phyloP scores from a whole-genome alignment of 2,329 filamentous ascomycete species.

The Zymoseptoria passerinii region DNA sequence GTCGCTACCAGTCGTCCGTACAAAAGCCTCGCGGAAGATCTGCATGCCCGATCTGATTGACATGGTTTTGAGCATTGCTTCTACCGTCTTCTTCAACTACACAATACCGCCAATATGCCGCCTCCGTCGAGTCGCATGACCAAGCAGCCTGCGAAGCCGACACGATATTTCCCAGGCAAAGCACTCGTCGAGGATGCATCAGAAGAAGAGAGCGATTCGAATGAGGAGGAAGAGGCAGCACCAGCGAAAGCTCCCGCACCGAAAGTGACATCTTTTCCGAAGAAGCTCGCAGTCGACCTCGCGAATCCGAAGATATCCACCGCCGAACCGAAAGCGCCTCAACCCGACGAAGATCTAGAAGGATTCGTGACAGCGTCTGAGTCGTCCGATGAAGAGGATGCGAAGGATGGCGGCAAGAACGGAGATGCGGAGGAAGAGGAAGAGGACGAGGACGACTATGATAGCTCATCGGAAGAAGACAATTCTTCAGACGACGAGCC shows the following conservation, averaged over 20 bases:
- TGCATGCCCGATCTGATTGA: not conserved
- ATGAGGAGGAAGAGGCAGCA: slow-evolving; percentile 42
- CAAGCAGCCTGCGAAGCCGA: slow-evolving; percentile 72
- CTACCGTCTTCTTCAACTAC: not conserved
- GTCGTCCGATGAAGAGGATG: slow-evolving; percentile 32
- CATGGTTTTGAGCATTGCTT: not conserved
- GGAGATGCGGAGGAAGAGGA: slow-evolving; percentile 32
- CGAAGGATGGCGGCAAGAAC: slow-evolving; percentile 20
- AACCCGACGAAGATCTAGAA: slow-evolving; percentile 34
- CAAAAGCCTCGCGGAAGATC: not conserved
- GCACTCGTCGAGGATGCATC: slow-evolving; percentile 45
- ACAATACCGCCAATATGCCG: slow-evolving; percentile 41
- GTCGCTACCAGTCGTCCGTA: too few relatives aligned
- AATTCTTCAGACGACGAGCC: slow-evolving; percentile 52
- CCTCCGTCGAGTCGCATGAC: slow-evolving; percentile 75
- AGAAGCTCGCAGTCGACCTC: slow-evolving; percentile 34
- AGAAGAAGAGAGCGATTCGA: slow-evolving; percentile 40
- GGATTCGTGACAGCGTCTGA: slow-evolving; percentile 53
- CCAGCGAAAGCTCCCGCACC: slow-evolving; percentile 31
- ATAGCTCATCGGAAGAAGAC: slow-evolving; percentile 50
- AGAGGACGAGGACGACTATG: slow-evolving; percentile 34
- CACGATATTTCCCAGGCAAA: slow-evolving; percentile 82
- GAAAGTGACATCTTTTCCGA: slow-evolving; percentile 42
- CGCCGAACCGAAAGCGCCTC: slow-evolving; percentile 22
- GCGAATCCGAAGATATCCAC: slow-evolving; percentile 28